Conservation (phyloP, 306 rosid species). For the Begonia peltatifolia region DNA sequence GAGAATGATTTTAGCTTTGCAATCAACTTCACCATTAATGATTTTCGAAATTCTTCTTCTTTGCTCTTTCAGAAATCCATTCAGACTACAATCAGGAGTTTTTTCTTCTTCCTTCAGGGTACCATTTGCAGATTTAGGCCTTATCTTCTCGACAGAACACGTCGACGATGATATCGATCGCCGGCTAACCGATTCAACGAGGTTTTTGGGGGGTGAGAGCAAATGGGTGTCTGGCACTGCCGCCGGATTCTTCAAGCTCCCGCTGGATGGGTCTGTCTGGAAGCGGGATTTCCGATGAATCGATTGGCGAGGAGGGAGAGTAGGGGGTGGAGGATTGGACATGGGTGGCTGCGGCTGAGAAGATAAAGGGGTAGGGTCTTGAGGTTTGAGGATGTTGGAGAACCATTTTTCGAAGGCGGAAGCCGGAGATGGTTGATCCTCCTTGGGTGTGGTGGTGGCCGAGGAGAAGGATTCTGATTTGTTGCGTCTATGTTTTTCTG, state of each 20-base stretch:
- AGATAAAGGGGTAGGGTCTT: slow-evolving; percentile 10
- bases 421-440: slow-evolving; percentile 28
- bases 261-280: slow-evolving; percentile 35
- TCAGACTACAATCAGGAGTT: slow-evolving; percentile 19
- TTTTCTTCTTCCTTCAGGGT: slow-evolving; percentile 14
- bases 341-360: slow-evolving; percentile 6
- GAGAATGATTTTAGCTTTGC: slow-evolving; percentile 37
- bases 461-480: slow-evolving; percentile 31
- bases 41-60: slow-evolving; percentile 26
- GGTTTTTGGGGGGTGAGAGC: slow-evolving; percentile 67
- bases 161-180: slow-evolving; percentile 49
- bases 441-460: slow-evolving; percentile 1
- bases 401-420: slow-evolving; percentile 49
- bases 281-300: slow-evolving; percentile 43
- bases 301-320: slow-evolving; percentile 33
- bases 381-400: slow-evolving; percentile 39
- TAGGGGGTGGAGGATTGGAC: slow-evolving; percentile 23
- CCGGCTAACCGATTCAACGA: slow-evolving; percentile 39
- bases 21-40: slow-evolving; percentile 16
- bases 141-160: slow-evolving; percentile 33
- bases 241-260: slow-evolving; percentile 14
- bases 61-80: slow-evolving; percentile 47
- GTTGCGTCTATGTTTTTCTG: slow-evolving; percentile 46
- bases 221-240: slow-evolving; percentile 15
- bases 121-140: slow-evolving; percentile 9